Conservation (phyloP, 2,329 filamentous ascomycete genomes). For the Ophiocordyceps polyrhachis-furcata region DNA sequence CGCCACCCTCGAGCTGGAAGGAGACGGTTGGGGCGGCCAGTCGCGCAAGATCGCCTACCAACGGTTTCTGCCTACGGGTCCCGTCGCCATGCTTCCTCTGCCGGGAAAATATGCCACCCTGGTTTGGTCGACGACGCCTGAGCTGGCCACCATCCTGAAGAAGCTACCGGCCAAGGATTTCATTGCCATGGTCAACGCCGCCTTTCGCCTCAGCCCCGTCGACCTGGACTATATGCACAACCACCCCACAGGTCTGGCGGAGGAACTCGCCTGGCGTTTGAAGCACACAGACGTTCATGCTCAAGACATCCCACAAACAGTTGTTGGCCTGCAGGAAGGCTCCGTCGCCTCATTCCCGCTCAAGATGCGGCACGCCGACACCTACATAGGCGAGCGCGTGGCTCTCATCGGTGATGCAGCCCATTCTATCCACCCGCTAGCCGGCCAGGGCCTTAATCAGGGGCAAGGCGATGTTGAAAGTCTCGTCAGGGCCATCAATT, state of each 20-base stretch:
- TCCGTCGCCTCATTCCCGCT: slow-evolving; percentile 82
- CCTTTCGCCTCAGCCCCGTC: slow-evolving; percentile 61
- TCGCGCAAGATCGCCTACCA: slow-evolving; percentile 69
- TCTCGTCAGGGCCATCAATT: slow-evolving; percentile 54
- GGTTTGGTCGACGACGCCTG: slow-evolving; percentile 85
- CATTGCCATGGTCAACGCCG: slow-evolving; percentile 76
- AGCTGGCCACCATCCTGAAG: slow-evolving; percentile 64
- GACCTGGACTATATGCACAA: slow-evolving; percentile 75
- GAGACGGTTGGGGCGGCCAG: slow-evolving; percentile 33
- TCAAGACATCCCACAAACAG: slow-evolving; percentile 42
- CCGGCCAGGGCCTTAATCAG: slow-evolving; percentile 85
- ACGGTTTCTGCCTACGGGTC: slow-evolving; percentile 81
- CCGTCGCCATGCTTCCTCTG: slow-evolving; percentile 77
- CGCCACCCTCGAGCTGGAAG: slow-evolving; percentile 61
- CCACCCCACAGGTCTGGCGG: slow-evolving; percentile 35
- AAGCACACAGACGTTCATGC: slow-evolving; percentile 44
- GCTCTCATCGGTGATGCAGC: slow-evolving; percentile 88
- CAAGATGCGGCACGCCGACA: slow-evolving; percentile 80
- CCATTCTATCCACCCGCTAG: slow-evolving; percentile 86
- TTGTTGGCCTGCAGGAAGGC: slow-evolving; percentile 55
- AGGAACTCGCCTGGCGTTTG: slow-evolving; percentile 73
- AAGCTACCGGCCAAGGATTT: slow-evolving; percentile 56
- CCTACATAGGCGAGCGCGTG: slow-evolving; percentile 77
- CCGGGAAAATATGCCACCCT: slow-evolving; percentile 69
- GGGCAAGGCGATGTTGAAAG: slow-evolving; percentile 78